phyloP scores from a whole-genome alignment of 305 asterid species.

The Rubia balearica region DNA sequence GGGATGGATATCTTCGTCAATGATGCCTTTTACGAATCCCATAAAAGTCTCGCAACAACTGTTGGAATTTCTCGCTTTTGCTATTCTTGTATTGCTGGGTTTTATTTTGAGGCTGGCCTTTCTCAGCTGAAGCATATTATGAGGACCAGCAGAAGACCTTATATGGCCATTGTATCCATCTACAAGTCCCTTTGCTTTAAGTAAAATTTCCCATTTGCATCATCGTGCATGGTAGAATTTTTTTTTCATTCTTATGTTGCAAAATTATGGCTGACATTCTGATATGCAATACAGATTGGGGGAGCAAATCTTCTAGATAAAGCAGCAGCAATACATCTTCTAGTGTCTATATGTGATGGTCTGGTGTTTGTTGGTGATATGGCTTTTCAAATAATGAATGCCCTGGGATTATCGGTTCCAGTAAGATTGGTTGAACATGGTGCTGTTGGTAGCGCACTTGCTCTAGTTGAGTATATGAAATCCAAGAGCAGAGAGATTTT shows the following conservation, averaged over 20 bases:
- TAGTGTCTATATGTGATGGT: slow-evolving; percentile 70
- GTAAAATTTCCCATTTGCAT: slow-evolving; percentile 11
- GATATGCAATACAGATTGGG: slow-evolving; percentile 52
- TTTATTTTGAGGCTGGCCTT: slow-evolving; percentile 60
- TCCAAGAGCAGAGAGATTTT: slow-evolving; percentile 50
- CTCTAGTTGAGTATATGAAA: slow-evolving; percentile 51
- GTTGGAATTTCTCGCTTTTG: slow-evolving; percentile 74
- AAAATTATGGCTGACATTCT: slow-evolving; percentile 12
- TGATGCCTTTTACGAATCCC: slow-evolving; percentile 77
- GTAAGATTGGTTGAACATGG: slow-evolving; percentile 44
- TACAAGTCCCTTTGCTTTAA: slow-evolving; percentile 18
- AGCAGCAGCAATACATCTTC: slow-evolving; percentile 52
- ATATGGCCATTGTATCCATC: slow-evolving; percentile 60
- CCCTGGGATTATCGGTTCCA: slow-evolving; percentile 57
- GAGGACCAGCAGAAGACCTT: slow-evolving; percentile 43
- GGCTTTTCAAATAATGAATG: slow-evolving; percentile 83
- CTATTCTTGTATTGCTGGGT: slow-evolving; percentile 65
- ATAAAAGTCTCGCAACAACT: slow-evolving; percentile 78
- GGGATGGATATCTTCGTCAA: slow-evolving; percentile 77
- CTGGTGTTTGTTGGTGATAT: slow-evolving; percentile 70
- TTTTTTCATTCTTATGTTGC: slow-evolving; percentile 2
- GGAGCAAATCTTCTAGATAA: slow-evolving; percentile 66
- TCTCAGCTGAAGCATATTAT: slow-evolving; percentile 52
- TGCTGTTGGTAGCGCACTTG: slow-evolving; percentile 43
- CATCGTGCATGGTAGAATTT: slow-evolving; percentile 8